Evolutionary conservation across 305 asterid genomes (phyloP).

Genomic region (Fraxinus velutina): DNA sequence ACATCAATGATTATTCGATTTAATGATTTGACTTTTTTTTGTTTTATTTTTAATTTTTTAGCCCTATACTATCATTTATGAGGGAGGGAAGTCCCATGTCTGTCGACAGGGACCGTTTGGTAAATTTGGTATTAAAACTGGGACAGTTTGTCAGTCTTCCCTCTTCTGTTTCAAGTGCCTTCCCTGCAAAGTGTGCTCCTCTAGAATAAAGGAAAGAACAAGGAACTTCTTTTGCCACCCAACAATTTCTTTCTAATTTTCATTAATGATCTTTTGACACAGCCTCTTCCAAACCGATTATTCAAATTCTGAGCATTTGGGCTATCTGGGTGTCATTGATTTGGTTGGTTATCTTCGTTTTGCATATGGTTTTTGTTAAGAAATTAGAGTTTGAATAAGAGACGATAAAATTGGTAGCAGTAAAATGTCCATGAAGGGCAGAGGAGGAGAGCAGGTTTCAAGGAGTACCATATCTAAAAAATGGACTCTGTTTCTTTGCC

Average conservation of each 20-base stretch:
- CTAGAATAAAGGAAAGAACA: conserved; percentile 36
- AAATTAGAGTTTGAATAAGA: conserved; percentile 1
- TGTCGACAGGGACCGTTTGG: conserved; percentile 58
- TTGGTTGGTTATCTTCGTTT: background rate
- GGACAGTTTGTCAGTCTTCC: conserved; percentile 53
- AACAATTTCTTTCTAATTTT: conserved; percentile 22
- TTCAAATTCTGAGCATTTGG: conserved; percentile 26
- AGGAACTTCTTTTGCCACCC: conserved; percentile 26
- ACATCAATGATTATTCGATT: background rate
- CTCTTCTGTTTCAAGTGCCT: conserved; percentile 80
- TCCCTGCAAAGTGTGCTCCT: conserved; percentile 79
- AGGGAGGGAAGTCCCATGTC: conserved; percentile 9
- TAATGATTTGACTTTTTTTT: background rate
- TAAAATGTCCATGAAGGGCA: conserved; percentile 53
- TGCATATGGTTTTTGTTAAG: conserved; percentile 35
- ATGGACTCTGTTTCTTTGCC: conserved; percentile 74
- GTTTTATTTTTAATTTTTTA: background rate
- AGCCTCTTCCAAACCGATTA: conserved; percentile 10
- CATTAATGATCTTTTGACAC: conserved; percentile 21
- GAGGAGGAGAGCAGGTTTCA: conserved; percentile 57
- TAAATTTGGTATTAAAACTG: conserved; percentile 34
- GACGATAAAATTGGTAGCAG: background rate
- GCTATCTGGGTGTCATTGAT: conserved; percentile 9
- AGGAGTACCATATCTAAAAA: conserved; percentile 46
- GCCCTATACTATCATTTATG: background rate